Percentiles rank a stretch among this genome's conserved stretches.
Evolutionary conservation across 768 basidiomycete genomes (phyloP).

Genomic region (Russula olivacea): DNA sequence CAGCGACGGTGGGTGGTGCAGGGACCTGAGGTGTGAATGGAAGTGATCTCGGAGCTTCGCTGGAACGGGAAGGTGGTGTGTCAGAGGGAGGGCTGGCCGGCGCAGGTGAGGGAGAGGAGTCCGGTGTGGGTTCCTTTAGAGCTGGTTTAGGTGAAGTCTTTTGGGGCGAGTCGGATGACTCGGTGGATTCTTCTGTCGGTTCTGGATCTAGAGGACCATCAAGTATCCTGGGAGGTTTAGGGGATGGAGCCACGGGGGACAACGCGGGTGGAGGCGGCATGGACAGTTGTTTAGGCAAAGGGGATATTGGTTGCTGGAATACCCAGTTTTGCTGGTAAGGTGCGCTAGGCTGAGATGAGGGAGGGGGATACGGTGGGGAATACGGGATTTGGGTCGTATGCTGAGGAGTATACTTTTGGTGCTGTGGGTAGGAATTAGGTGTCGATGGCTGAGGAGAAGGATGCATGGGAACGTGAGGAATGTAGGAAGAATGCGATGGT

Average conservation of each 20-base stretch:
- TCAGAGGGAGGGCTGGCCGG: neutral
- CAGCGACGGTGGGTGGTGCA: neutral
- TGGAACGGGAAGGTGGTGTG: slow-evolving; percentile 5
- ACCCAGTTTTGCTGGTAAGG: slow-evolving; percentile 43
- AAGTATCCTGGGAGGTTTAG: slow-evolving; percentile 18
- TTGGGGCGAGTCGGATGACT: neutral
- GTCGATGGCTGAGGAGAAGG: slow-evolving; percentile 28
- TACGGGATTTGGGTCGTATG: slow-evolving; percentile 31
- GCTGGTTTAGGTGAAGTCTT: neutral
- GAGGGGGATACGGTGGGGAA: slow-evolving; percentile 27
- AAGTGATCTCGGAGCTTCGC: slow-evolving; percentile 4
- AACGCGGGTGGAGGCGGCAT: slow-evolving; percentile 37
- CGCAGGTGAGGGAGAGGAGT: slow-evolving; percentile 1
- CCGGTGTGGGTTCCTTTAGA: neutral
- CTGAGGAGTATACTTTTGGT: slow-evolving; percentile 32
- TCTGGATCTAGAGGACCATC: slow-evolving; percentile 22
- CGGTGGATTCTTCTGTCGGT: neutral
- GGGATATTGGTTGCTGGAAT: slow-evolving; percentile 45
- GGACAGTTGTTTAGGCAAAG: slow-evolving; percentile 58
- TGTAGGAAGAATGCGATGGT: slow-evolving; percentile 37
- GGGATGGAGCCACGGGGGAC: slow-evolving; percentile 15
- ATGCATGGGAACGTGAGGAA: slow-evolving; percentile 28
- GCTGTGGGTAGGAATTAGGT: slow-evolving; percentile 29
- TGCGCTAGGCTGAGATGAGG: slow-evolving; percentile 27
- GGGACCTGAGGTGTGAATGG: slow-evolving; percentile 6